Base-by-base conservation (phyloP, 768 basidiomycete species). In the Polyporus arcularius region DNA sequence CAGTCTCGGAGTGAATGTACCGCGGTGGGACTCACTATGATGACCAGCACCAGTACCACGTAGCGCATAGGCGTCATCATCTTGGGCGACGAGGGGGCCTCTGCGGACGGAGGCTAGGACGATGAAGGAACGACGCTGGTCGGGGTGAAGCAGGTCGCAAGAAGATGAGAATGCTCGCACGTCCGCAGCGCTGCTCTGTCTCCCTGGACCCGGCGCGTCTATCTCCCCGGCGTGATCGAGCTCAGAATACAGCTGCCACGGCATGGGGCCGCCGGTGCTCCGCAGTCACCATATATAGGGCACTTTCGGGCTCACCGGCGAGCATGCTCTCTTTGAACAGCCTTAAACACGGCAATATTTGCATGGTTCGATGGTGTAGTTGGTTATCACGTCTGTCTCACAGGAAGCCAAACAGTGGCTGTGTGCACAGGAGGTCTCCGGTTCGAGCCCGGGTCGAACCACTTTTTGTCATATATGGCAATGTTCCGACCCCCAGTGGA, bases 1-100 rank as follows among this genome's bases (percentile, higher is more conserved):
- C 12, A 39, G 39, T 14, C 18, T 60, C 32, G 38, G 52, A 41
- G 11, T 38, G 32, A 35, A 35, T 9, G 50, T 38, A 16, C 32
- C 26, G 45, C 26, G 38, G 50, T 6, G 15, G 46, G 11, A 66
- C 74, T 52, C 54, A 75, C 75, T 51, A 76, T 64, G 65, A 71
- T 68, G 63, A 28, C 55, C 60, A 75, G 64, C 59, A 74, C 73
- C 60, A 86, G 71, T 35, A 82, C 57, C 52, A 89, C 72, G 59
- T 85, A 84, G 66, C 86, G 82, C 76, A 83, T 79, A 47, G 85
- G 81, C 52, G 86, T 83, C 80, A 86, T 80, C 80, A 85, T 82
- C 65, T 71, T 73, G 71, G 30, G 53, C 49, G 57, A 54, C 39
- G 31, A 50, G 38, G 15, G 35, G 15, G 57, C 62, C 62, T 52